Base-by-base conservation (phyloP, 345 rosid genomes). In the Carallia pectinifolia region DNA sequence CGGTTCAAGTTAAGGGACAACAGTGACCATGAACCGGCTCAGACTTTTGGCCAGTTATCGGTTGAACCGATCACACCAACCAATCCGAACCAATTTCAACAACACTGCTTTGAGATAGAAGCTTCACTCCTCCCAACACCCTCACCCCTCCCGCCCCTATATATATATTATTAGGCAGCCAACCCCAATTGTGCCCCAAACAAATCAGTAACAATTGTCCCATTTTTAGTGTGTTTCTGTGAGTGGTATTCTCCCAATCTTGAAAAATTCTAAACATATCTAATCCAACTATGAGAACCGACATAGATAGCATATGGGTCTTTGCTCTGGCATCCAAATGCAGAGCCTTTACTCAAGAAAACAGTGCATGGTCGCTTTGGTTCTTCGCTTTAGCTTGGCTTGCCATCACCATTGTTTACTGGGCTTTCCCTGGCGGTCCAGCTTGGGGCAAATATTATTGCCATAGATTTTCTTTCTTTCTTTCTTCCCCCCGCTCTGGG, bases 341-440 rank as follows among this genome's bases (percentile, higher is more conserved):
- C 75, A 71, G 78, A 58, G 79, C 70, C 61, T 75, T 84, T 40
- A 81, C 81, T 8, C 85, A 66, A 64, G 79, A 81, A 5, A 82
- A 70, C 58, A 58, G 79, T 40, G 78, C 77, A 63, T 77, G 83
- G 33, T 78, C 88, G 7, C 52, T 89, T 53, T 50, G 86, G 53
- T 61, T 85, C 77, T 61, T 83, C 18, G 29, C 38, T 33, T 34
- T 67, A 7, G 61, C 71, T 27, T 87, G 85, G 85, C 64, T 85
- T 18, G 66, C 58, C 77, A 16, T 81, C 59, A 53, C 81, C 58
- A 67, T 89, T 29, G 5, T 85, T 74, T 74, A 83, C 82, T 87
- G 96, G 92, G 79, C 81, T 31, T 81, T 67, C 67, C 85, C 89
- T 1, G 96, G 96, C 5, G 96, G 96, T 62, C 89, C 96, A 0